Conservation (phyloP, 2,329 filamentous ascomycete genomes). For the Clarireedia homoeocarpa region DNA sequence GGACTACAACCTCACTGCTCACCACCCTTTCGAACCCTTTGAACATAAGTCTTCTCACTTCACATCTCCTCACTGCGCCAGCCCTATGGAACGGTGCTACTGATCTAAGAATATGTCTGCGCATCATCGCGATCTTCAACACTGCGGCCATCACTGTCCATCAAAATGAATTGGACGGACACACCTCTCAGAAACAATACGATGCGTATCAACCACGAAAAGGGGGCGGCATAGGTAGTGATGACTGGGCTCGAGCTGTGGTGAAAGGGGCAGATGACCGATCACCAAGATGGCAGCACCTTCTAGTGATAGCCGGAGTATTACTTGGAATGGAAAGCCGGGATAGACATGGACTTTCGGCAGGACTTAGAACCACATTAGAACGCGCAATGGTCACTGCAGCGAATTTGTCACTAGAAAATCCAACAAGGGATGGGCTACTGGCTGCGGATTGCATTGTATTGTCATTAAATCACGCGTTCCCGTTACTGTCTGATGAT, state of each 20-base stretch:
- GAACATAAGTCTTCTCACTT: slow-evolving; percentile 50
- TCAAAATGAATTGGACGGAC: slow-evolving; percentile 29
- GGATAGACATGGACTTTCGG: slow-evolving; percentile 46
- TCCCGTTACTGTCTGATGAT: slow-evolving; percentile 47
- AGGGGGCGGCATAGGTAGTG: slow-evolving; percentile 43
- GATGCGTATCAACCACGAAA: slow-evolving; percentile 27
- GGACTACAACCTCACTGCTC: slow-evolving; percentile 46
- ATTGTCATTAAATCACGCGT: slow-evolving; percentile 56
- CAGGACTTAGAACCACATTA: slow-evolving; percentile 45
- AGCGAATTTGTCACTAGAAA: slow-evolving; percentile 52
- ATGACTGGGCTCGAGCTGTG: slow-evolving; percentile 34
- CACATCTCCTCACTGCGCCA: slow-evolving; percentile 49
- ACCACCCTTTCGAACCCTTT: slow-evolving; percentile 51
- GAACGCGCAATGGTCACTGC: slow-evolving; percentile 55
- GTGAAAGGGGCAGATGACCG: slow-evolving; percentile 38
- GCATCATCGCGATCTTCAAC: slow-evolving; percentile 49
- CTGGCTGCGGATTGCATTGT: slow-evolving; percentile 44
- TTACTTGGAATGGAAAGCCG: slow-evolving; percentile 51
- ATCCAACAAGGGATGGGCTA: slow-evolving; percentile 38
- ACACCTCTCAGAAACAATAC: slow-evolving; percentile 23
- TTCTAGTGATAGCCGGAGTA: slow-evolving; percentile 55
- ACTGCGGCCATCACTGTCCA: slow-evolving; percentile 35
- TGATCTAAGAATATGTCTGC: slow-evolving; percentile 42
- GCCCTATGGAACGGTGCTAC: slow-evolving; percentile 48
- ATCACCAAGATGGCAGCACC: slow-evolving; percentile 62